A percentile compares a stretch with the other conserved stretches of the same genome.
phyloP scores from a whole-genome alignment of 1,139 yeast species.

The Candida neerlandica region DNA sequence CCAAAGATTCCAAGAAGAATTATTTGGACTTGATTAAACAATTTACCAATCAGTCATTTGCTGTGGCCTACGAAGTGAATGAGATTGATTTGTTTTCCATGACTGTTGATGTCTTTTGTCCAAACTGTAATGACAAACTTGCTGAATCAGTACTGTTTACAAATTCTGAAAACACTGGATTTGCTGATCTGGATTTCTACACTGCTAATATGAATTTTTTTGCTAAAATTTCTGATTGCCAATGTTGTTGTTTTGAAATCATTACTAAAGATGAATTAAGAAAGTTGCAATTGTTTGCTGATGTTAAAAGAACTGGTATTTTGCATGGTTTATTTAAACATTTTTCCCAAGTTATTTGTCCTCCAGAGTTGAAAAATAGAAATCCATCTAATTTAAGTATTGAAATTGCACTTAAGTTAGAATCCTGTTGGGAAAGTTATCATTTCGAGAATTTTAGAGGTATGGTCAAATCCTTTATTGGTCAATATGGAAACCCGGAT shows the following conservation, averaged over 20 bases:
- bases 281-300: constrained; percentile 9
- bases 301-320: constrained; percentile 2
- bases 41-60: constrained; percentile 1
- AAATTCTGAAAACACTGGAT: constrained; percentile 21
- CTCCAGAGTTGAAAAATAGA: not conserved
- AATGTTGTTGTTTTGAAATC: constrained; percentile 11
- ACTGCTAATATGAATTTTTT: not conserved
- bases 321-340: constrained; percentile 6
- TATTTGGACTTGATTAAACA: constrained; percentile 2
- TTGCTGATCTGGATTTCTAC: constrained; percentile 23
- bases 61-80: not conserved
- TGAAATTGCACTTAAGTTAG: not conserved
- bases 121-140: constrained; percentile 20
- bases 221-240: constrained; percentile 3
- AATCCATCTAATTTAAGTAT: constrained; percentile 5
- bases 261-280: constrained; percentile 2
- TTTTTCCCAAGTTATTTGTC: constrained; percentile 7
- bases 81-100: not conserved
- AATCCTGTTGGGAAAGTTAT: not conserved
- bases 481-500: not conserved
- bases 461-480: not conserved
- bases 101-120: constrained; percentile 19
- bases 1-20: constrained; percentile 7
- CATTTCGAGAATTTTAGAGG: constrained; percentile 1
- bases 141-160: constrained; percentile 19